Base-by-base conservation (phyloP, 768 basidiomycete genomes). In the Macrolepiota fuliginosa region DNA sequence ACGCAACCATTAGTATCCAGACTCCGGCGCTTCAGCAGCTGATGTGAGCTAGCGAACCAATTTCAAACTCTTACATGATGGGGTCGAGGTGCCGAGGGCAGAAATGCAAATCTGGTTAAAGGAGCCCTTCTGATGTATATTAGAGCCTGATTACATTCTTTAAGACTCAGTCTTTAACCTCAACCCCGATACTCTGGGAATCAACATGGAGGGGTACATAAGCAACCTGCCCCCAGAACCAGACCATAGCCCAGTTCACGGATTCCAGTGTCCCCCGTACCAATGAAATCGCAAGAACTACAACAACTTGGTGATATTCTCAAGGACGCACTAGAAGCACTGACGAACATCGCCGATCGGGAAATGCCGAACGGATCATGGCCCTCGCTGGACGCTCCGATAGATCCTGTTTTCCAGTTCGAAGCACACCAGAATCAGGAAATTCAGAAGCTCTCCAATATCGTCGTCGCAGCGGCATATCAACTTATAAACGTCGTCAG, bases 381-480 rank as follows among this genome's bases (percentile, higher is more conserved):
- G 59, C 59, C 59, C 4, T 47, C 59, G 6, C 25, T 61, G 12
- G 29, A 57, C 45, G 12, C 29, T 29, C 56, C 56, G 45, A 57
- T 49, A 19, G 19, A 36, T 10, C 32, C 51, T n/a, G n/a, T 25
- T 12, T 40, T 5, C 42, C 53, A 54, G 7, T 37, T 24, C 22
- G 52, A 61, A 54, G 42, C 51, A 13, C 52, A 61, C 27, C 45
- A 27, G n/a, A 29, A 53, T 17, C 51, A 39, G 22, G 52, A 61
- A 46, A 39, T 54, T 24, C 59, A 61, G 27, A 54, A 42, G 37
- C 51, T 61, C 6, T 54, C 40, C 12, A 61, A 54, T 19, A 19
- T 61, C 25, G 22, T 61, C 32, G 25, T 61, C 39, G 59, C 59
- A 36, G 59, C 59, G 22, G 59, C 59, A 5, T 61, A 61, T 24